Percentiles rank a stretch among this genome's conserved stretches.
phyloP scores from a whole-genome alignment of 306 rosid genomes.

The Prunus dulcis region DNA sequence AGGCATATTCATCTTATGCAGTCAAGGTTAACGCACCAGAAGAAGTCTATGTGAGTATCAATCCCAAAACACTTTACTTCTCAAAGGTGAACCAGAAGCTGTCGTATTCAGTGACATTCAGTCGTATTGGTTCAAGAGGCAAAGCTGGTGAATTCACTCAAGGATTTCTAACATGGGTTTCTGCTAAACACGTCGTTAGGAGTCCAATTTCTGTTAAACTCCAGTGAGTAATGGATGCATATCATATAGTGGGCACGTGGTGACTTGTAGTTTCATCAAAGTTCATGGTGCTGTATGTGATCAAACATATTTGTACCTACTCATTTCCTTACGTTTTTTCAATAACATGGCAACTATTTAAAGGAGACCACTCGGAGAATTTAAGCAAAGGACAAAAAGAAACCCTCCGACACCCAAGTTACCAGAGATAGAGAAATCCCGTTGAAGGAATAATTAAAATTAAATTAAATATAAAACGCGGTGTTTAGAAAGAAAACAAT shows the following conservation, averaged over 20 bases:
- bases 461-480: not conserved
- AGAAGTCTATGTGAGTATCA: conserved; percentile 50
- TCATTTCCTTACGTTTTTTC: not conserved
- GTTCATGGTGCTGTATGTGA: not conserved
- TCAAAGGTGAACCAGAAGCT: conserved; percentile 52
- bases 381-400: not conserved
- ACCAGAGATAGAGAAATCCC: not conserved
- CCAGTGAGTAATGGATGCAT: conserved; percentile 22
- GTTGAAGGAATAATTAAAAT: not conserved
- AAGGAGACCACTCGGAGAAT: not conserved
- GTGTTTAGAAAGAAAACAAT: not conserved
- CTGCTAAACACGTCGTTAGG: conserved; percentile 40
- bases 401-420: not conserved
- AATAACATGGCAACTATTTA: not conserved
- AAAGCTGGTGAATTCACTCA: conserved; percentile 36
- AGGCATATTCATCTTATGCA: conserved; percentile 40
- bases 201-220: conserved; percentile 49
- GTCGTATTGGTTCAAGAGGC: conserved; percentile 19
- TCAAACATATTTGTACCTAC: not conserved
- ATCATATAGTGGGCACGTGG: conserved; percentile 4
- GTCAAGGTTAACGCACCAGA: conserved; percentile 42
- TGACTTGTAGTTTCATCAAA: conserved; percentile 25
- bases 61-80: conserved; percentile 47
- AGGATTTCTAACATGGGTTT: conserved; percentile 56
- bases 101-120: conserved; percentile 50